Evolutionary conservation across 2,329 filamentous ascomycete species (phyloP).

Genomic region (Rosellinia necatrix): DNA sequence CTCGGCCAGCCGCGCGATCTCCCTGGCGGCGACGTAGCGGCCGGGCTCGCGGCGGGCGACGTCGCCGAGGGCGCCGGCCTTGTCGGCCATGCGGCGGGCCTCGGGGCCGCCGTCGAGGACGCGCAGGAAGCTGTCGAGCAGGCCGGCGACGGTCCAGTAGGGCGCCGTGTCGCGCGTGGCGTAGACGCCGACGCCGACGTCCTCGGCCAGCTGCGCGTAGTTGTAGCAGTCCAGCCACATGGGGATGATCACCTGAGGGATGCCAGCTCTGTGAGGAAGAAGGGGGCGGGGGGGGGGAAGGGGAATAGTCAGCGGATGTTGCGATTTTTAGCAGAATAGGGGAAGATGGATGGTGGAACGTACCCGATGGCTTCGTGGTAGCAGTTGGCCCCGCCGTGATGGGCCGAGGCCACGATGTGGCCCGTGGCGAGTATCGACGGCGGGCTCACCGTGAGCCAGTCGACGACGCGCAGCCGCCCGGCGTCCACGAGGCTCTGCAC

Average conservation of each 20-base stretch:
- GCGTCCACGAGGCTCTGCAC: constrained; percentile 18
- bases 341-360: no score
- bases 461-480: constrained; percentile 24
- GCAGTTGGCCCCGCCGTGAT: constrained; percentile 32
- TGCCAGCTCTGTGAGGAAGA: constrained; percentile 25
- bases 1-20: constrained; percentile 23
- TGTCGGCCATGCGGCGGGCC: neutral
- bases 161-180: constrained; percentile 17
- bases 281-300: no score
- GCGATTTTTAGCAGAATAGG: neutral
- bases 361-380: constrained; percentile 32
- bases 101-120: constrained; percentile 12
- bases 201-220: constrained; percentile 25
- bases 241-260: constrained; percentile 26
- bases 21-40: constrained; percentile 21
- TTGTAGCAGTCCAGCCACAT: constrained; percentile 28
- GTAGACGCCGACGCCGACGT: constrained; percentile 27
- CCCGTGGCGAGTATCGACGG: constrained; percentile 29
- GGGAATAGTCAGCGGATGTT: neutral
- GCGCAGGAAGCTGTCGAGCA: constrained; percentile 19
- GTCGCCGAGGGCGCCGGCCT: constrained; percentile 17
- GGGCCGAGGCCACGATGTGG: constrained; percentile 29
- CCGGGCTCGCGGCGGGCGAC: constrained; percentile 18
- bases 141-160: constrained; percentile 19
- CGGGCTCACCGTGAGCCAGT: constrained; percentile 28